Conservation (phyloP, 1,284 basidiomycete genomes). For the Ustilago tritici region DNA sequence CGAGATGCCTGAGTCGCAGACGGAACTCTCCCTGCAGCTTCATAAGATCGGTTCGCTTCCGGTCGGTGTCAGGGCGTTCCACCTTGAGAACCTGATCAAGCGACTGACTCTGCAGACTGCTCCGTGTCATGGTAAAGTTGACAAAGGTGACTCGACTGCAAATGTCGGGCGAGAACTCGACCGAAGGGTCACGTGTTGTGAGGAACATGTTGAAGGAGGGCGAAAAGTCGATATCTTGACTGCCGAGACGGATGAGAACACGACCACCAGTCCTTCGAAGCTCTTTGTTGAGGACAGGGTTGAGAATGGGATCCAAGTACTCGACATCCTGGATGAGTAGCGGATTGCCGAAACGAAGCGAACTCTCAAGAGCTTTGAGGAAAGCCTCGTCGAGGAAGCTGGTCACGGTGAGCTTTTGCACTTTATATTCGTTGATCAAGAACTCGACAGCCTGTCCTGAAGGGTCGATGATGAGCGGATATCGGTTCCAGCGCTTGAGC, state of each 20-base stretch:
- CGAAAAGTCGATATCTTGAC: slow-evolving; percentile 98
- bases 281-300: slow-evolving; percentile 97
- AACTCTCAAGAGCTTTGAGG: slow-evolving; percentile 97
- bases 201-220: slow-evolving; percentile 97
- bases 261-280: slow-evolving; percentile 88
- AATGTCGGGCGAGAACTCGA: slow-evolving; percentile 97
- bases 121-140: slow-evolving; percentile 99
- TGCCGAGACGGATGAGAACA: slow-evolving; percentile 96
- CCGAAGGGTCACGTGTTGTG: slow-evolving; percentile 94
- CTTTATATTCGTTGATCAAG: slow-evolving; percentile 92
- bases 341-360: slow-evolving; percentile 98
- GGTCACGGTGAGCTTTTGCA: slow-evolving; percentile 96
- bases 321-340: slow-evolving; percentile 98
- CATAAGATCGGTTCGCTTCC: slow-evolving; percentile 96
- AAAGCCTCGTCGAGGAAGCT: slow-evolving; percentile 99
- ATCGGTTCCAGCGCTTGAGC: slow-evolving; percentile 95
- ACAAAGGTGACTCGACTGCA: slow-evolving; percentile 99
- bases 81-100: slow-evolving; percentile 96
- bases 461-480: slow-evolving; percentile 97
- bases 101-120: slow-evolving; percentile 97
- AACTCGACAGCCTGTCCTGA: slow-evolving; percentile 98
- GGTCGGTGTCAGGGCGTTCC: slow-evolving; percentile 95
- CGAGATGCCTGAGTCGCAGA: slow-evolving; percentile 88
- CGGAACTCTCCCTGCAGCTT: slow-evolving; percentile 99
- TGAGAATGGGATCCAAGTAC: slow-evolving; percentile 96